phyloP scores from a whole-genome alignment of 2,329 filamentous ascomycete species.

The Xylaria hypoxylon region DNA sequence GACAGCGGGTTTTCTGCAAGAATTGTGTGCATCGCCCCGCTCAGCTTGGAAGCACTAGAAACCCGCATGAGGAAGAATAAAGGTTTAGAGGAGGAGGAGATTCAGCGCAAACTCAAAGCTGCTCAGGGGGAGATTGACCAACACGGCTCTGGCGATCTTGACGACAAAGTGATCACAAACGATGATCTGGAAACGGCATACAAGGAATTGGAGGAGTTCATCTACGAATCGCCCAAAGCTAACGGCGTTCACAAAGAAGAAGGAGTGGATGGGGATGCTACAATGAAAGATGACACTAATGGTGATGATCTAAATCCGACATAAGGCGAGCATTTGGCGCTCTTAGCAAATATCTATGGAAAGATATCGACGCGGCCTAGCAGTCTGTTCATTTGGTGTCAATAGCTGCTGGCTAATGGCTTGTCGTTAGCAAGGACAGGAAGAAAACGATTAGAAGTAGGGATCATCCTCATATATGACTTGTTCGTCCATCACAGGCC shows the following conservation, averaged over 20 bases:
- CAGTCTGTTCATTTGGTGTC: neutral
- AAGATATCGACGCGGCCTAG: neutral
- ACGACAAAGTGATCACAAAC: constrained; percentile 64
- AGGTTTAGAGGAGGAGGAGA: constrained; percentile 59
- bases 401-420: neutral
- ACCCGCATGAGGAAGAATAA: constrained; percentile 57
- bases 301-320: constrained; percentile 24
- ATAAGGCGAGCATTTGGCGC: constrained; percentile 12
- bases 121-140: constrained; percentile 58
- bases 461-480: neutral
- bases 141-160: constrained; percentile 58
- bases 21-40: constrained; percentile 64
- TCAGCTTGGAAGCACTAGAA: constrained; percentile 54
- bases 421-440: neutral
- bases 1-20: constrained; percentile 68
- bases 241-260: constrained; percentile 46
- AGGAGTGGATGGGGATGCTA: constrained; percentile 36
- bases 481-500: neutral
- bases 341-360: neutral
- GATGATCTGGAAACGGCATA: constrained; percentile 63
- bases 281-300: constrained; percentile 30
- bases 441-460: neutral
- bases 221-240: constrained; percentile 53
- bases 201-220: constrained; percentile 61
- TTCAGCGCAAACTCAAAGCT: constrained; percentile 58